phyloP scores from a whole-genome alignment of 495 filamentous ascomycete genomes.

The Annulohypoxylon maeteangense region DNA sequence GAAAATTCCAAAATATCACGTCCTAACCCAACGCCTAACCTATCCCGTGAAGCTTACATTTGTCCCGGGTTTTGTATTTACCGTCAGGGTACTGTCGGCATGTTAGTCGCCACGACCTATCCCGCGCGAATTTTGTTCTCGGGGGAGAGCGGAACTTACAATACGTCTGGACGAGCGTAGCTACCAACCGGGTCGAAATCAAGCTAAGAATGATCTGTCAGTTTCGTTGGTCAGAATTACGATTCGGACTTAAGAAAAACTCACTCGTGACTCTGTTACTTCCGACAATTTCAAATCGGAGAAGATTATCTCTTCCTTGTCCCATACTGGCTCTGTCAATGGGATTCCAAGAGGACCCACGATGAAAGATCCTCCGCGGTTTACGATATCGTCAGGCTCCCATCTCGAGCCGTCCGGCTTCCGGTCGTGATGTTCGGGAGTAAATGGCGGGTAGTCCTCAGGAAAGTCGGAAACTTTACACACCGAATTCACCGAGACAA shows the following conservation, averaged over 20 bases:
- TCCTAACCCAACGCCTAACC: not conserved
- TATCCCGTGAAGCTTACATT: slow-evolving; percentile 47
- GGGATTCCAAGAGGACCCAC: slow-evolving; percentile 53
- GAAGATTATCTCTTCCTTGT: slow-evolving; percentile 54
- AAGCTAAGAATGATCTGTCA: slow-evolving; percentile 41
- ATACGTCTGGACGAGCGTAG: slow-evolving; percentile 56
- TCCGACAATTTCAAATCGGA: slow-evolving; percentile 50
- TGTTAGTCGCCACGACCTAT: slow-evolving; percentile 13
- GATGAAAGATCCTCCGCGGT: slow-evolving; percentile 53
- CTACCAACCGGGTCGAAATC: slow-evolving; percentile 58
- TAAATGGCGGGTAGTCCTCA: slow-evolving; percentile 56
- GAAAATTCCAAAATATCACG: not conserved
- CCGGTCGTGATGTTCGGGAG: slow-evolving; percentile 49
- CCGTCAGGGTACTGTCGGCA: slow-evolving; percentile 46
- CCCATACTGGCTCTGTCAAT: slow-evolving; percentile 54
- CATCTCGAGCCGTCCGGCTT: slow-evolving; percentile 53
- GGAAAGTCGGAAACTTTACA: slow-evolving; percentile 58
- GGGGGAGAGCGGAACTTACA: slow-evolving; percentile 49
- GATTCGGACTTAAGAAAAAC: slow-evolving; percentile 3
- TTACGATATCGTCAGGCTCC: slow-evolving; percentile 52
- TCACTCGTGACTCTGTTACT: slow-evolving; percentile 53
- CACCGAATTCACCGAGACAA: slow-evolving; percentile 54
- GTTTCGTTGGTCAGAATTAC: not conserved
- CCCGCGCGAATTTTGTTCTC: not conserved
- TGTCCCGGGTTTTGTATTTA: slow-evolving; percentile 52